Conservation (phyloP, 2,329 filamentous ascomycete species). For the Aspergillus ochraceoroseus region DNA sequence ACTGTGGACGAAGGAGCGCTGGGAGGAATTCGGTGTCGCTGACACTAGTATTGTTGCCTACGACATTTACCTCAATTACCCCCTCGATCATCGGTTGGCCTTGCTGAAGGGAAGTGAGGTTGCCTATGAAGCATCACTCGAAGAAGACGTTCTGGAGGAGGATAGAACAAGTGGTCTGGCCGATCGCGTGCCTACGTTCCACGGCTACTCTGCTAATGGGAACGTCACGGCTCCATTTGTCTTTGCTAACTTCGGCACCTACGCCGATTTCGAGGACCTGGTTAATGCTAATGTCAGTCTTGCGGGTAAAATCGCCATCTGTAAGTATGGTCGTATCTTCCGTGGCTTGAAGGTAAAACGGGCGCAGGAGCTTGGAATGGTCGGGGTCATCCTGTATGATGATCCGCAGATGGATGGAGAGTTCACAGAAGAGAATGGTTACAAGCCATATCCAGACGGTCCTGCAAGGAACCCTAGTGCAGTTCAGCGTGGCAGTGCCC, state of each 20-base stretch:
- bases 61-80: slow-evolving; percentile 74
- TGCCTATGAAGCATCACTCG: slow-evolving; percentile 71
- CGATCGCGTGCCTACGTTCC: slow-evolving; percentile 80
- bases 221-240: slow-evolving; percentile 86
- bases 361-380: slow-evolving; percentile 82
- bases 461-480: slow-evolving; percentile 82
- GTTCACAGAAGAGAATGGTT: slow-evolving; percentile 74
- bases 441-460: slow-evolving; percentile 73
- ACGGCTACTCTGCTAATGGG: slow-evolving; percentile 87
- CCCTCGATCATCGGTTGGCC: slow-evolving; percentile 63
- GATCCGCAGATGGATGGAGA: slow-evolving; percentile 87
- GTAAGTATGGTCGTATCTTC: slow-evolving; percentile 81
- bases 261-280: slow-evolving; percentile 77
- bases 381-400: slow-evolving; percentile 77
- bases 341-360: slow-evolving; percentile 88
- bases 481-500: slow-evolving; percentile 81
- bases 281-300: slow-evolving; percentile 68
- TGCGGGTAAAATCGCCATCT: slow-evolving; percentile 78
- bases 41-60: slow-evolving; percentile 60
- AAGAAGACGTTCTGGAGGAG: slow-evolving; percentile 78
- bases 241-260: slow-evolving; percentile 88
- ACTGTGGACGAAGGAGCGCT: slow-evolving; percentile 68
- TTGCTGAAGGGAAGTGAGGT: slow-evolving; percentile 59
- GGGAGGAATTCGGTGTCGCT: slow-evolving; percentile 65
- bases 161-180: slow-evolving; percentile 70